Base-by-base conservation (phyloP, 1,139 yeast species). In the Debaryomyces fabryi region DNA sequence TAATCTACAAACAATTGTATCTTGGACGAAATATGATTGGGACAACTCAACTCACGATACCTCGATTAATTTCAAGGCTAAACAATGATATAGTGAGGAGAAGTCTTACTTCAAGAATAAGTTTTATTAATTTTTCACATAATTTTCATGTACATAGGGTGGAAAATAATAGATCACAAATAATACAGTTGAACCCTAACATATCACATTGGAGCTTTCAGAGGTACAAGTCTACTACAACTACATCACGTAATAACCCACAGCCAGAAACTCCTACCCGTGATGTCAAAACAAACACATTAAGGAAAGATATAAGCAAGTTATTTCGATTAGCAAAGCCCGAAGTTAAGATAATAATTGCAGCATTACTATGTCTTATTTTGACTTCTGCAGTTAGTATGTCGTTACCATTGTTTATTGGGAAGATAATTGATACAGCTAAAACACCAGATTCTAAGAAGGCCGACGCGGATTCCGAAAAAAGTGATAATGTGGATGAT, bases 401-500 rank as follows among this genome's bases (percentile, higher is more conserved):
- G 86, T 74, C 87, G 4, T 72, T 91, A 49, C 97, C 98, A 3
- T 81, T 86, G 52, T 78, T 88, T 20, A 89, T 92, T 39, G 98
- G 98, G 36, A 80, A 86, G 56, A 86, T 76, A 45, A 71, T 76
- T 27, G 81, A 76, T 54, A 65, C 70, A 4, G 63, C 68, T 43
- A 58, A 69, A 66, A 76, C 47, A 6, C 42, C 45, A 10, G 39
- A 43, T 35, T 48, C 37, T 35, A 44, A 7, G 50, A 49, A n/a
- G 29, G 23, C 10, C 36, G 34, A 36, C 44, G 38, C 39, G 52
- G 48, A 36, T 12, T 39, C 40, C 9, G 23, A 49, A 24, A 46
- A 74, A 68, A 52, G 69, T 69, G 50, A 83, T 2, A 73, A 75
- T 0, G 55, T 52, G 4, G 47, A 49, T 3, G 47, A 45, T n/a